Base-by-base conservation (phyloP, 1,284 basidiomycete species). In the Phylloporus sp. region DNA sequence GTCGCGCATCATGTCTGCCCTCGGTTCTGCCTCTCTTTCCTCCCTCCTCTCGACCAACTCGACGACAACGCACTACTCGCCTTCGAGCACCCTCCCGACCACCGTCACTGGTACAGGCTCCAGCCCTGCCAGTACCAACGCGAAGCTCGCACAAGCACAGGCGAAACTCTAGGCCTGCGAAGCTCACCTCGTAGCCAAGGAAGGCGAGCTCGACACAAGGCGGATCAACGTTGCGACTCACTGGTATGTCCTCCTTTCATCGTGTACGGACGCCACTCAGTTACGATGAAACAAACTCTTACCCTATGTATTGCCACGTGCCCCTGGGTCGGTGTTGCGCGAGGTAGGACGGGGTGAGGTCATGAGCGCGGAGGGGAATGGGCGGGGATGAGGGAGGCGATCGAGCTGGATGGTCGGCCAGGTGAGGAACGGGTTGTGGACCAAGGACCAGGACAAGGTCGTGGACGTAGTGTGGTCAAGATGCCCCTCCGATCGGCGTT, bases 151-250 rank as follows among this genome's bases (percentile, higher is more conserved):
- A 0, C 78, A 85, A 3, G 92, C 92, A 0, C 93, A 94, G 71
- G 82, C 88, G 0, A 90, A 94, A 70, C 81, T 94, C 23, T 91
- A 93, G 71, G 93, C 91, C 14, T 94, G 93, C 76, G 92, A 94
- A 73, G 82, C 86, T 0, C 90, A 91, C 67, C 82, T 94, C 7
- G 89, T 89, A 0, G 70, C 80, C 35, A 92, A 92, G 77, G 91
- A 94, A 73, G 83, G 80, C 27, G 89, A 90, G 64, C 83, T 94
- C 5, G 86, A 86, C 4, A 76, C 76, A 0, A 80, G 85, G 62
- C 84, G 92, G 1, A 78, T 82, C 29, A 81, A 80, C 29, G 82
- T 88, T 15, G 82, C 92, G n/a, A n/a, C n/a, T n/a, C n/a, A n/a
- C n/a, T n/a, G n/a, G n/a, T n/a, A n/a, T n/a, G n/a, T n/a, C n/a